These are phyloP conservation scores for Cordyceps cicadae DNA, from an alignment of 2,329 filamentous ascomycete species.

Conservation along the genomic window DNA sequence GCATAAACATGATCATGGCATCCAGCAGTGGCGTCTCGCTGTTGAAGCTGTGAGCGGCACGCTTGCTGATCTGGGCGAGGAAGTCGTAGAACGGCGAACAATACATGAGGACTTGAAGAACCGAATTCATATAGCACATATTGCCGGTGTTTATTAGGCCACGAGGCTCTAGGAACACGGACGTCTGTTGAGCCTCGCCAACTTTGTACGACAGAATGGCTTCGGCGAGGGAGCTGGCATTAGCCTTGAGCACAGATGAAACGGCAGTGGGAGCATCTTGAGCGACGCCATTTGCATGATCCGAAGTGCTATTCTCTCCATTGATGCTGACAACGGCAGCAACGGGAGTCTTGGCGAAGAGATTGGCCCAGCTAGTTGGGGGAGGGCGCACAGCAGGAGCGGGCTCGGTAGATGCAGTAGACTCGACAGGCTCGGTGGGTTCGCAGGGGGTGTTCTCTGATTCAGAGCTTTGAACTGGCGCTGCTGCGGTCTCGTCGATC, in stretches of 20 bases:
- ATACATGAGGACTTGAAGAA: slow-evolving; percentile 90
- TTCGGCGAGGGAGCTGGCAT: slow-evolving; percentile 59
- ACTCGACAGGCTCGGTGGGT: neutral
- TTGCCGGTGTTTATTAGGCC: slow-evolving; percentile 96
- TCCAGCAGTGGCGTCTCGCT: slow-evolving; percentile 90
- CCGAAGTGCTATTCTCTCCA: slow-evolving; percentile 11
- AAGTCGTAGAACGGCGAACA: slow-evolving; percentile 94
- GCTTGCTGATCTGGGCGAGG: slow-evolving; percentile 75
- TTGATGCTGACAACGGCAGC: slow-evolving; percentile 3
- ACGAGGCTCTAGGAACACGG: slow-evolving; percentile 82
- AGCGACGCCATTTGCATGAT: slow-evolving; percentile 6
- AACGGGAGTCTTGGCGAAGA: slow-evolving; percentile 26
- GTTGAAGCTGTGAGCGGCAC: slow-evolving; percentile 84
- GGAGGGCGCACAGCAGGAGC: slow-evolving; percentile 21
- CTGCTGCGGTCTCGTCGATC: neutral
- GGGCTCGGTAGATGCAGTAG: slow-evolving; percentile 7
- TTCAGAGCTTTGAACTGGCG: neutral
- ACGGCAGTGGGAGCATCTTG: slow-evolving; percentile 21
- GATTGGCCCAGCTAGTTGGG: slow-evolving; percentile 33
- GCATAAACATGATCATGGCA: slow-evolving; percentile 94
- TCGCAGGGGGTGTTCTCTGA: neutral
- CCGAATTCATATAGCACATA: slow-evolving; percentile 99
- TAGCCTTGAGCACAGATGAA: slow-evolving; percentile 34
- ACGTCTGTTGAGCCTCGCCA: slow-evolving; percentile 48
- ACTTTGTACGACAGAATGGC: slow-evolving; percentile 68